Conservation (phyloP, 257 asterid species). For the Primulina tabacum region DNA sequence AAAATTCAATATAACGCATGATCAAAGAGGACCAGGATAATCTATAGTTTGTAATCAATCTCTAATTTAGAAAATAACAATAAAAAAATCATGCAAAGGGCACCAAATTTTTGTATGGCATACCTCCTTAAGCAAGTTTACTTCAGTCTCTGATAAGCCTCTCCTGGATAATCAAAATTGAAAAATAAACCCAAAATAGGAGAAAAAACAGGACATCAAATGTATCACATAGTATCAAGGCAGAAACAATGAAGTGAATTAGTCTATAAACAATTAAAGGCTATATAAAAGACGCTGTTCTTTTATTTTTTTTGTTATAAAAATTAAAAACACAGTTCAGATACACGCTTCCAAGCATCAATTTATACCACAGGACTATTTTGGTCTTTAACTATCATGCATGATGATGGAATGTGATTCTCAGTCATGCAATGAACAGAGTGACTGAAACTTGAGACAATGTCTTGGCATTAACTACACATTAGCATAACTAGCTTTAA, state of each 20-base stretch:
- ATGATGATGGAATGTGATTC: no score
- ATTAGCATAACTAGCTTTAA: constrained; percentile 18
- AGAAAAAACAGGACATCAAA: constrained; percentile 7
- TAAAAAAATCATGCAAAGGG: constrained; percentile 6
- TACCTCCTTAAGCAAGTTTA: constrained; percentile 84
- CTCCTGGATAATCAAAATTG: constrained; percentile 56
- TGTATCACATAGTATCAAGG: neutral
- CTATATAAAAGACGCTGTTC: neutral
- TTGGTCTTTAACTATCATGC: no score
- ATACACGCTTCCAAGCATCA: neutral
- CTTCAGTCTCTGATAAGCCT: constrained; percentile 87
- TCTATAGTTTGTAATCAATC: constrained; percentile 18
- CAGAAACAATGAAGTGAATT: neutral
- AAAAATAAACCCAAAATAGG: constrained; percentile 28
- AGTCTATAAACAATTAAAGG: constrained; percentile 9
- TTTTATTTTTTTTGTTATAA: no score
- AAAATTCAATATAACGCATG: neutral
- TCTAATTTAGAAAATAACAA: neutral
- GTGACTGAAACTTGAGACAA: neutral
- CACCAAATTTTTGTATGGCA: constrained; percentile 11
- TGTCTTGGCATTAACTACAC: neutral
- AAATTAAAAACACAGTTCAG: neutral
- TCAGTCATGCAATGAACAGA: constrained; percentile 4
- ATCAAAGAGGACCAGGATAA: constrained; percentile 19
- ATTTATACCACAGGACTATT: no score